Conservation (phyloP, 1,139 yeast genomes). For the Yamadazyma sp. region DNA sequence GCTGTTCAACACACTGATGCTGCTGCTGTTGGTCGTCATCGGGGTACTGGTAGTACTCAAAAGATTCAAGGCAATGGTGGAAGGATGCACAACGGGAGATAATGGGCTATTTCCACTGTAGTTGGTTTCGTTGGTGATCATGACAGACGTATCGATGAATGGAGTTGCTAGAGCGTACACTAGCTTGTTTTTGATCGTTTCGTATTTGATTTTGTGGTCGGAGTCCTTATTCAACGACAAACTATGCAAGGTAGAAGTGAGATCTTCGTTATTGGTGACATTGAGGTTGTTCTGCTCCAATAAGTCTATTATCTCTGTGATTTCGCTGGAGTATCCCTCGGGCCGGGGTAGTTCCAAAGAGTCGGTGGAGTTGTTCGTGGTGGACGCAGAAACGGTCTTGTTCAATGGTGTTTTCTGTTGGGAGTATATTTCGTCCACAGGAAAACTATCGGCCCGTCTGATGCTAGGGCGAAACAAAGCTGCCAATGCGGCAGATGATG, state of each 20-base stretch:
- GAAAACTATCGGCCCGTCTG: conserved; percentile 38
- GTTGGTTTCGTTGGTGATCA: conserved; percentile 28
- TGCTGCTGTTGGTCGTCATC: not conserved
- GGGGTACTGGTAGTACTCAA: conserved; percentile 13
- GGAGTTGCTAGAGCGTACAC: conserved; percentile 75
- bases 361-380: conserved; percentile 1
- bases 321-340: conserved; percentile 26
- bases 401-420: conserved; percentile 4
- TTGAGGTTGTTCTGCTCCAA: conserved; percentile 38
- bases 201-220: conserved; percentile 30
- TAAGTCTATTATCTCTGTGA: conserved; percentile 44
- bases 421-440: conserved; percentile 26
- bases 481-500: conserved; percentile 64
- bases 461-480: conserved; percentile 52
- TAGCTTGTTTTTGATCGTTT: conserved; percentile 50
- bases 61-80: conserved; percentile 30
- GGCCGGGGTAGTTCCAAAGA: conserved; percentile 3
- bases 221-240: conserved; percentile 42
- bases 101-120: conserved; percentile 19
- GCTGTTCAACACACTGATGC: not conserved
- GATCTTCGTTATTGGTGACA: conserved; percentile 32
- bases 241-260: conserved; percentile 58
- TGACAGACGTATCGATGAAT: conserved; percentile 56
- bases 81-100: conserved; percentile 20
- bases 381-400: conserved; percentile 4